These are phyloP conservation scores for Salvia splendens DNA, from an alignment of 257 asterid species.

Conservation along the genomic window DNA sequence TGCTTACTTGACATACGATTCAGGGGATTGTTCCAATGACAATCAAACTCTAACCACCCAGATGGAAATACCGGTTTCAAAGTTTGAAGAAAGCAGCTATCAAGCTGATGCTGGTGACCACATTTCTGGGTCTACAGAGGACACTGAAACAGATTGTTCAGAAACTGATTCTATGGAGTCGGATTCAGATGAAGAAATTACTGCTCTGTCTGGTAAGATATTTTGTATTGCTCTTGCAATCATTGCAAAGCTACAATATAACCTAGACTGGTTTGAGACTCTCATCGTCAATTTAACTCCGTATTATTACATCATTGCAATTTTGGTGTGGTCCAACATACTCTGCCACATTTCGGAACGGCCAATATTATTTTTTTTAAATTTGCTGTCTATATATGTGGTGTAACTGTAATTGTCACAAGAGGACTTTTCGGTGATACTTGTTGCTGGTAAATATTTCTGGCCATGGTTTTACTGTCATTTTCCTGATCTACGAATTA, in stretches of 20 bases:
- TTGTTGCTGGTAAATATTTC: neutral
- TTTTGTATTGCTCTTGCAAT: conserved; percentile 13
- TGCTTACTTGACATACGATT: conserved; percentile 48
- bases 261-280: neutral
- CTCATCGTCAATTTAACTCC: neutral
- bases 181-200: conserved; percentile 74
- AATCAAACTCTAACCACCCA: conserved; percentile 45
- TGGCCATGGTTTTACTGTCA: neutral
- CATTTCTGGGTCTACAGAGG: conserved; percentile 74
- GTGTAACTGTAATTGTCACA: neutral
- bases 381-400: neutral
- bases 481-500: conserved; percentile 8
- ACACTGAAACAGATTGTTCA: conserved; percentile 93
- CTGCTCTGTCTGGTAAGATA: conserved; percentile 73
- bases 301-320: conserved; percentile 1
- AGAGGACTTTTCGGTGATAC: neutral
- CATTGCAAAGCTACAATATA: conserved; percentile 7
- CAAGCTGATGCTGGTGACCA: conserved; percentile 56
- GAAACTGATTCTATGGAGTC: conserved; percentile 82
- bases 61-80: conserved; percentile 53
- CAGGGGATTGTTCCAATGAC: conserved; percentile 51
- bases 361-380: conserved; percentile 1
- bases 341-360: conserved; percentile 15
- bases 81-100: conserved; percentile 49
- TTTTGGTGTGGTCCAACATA: conserved; percentile 20